Conservation (phyloP, 441 rosid species). For the Adansonia madagascariensis region DNA sequence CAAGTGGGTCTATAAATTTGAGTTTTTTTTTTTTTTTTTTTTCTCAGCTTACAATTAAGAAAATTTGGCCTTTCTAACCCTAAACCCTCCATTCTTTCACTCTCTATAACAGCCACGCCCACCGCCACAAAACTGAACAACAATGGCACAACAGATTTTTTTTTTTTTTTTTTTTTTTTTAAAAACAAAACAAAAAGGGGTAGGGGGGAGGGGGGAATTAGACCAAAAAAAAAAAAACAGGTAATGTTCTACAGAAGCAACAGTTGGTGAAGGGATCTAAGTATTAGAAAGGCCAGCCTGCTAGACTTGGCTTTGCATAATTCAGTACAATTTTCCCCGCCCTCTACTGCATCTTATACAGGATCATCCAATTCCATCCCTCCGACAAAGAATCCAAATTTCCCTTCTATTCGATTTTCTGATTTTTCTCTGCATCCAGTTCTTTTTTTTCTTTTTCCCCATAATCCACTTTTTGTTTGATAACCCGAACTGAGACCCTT, state of each 20-base stretch:
- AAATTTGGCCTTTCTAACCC: slow-evolving; percentile 35
- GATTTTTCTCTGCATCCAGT: slow-evolving; percentile 24
- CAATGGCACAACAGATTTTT: background rate
- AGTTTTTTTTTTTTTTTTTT: background rate
- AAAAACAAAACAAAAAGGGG: background rate
- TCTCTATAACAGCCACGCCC: slow-evolving; percentile 38
- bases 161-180: background rate
- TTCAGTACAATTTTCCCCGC: slow-evolving; percentile 28
- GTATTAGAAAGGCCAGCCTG: slow-evolving; percentile 29
- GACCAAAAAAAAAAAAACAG: background rate
- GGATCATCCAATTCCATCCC: slow-evolving; percentile 24
- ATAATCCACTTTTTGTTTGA: slow-evolving; percentile 10
- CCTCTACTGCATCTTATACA: slow-evolving; percentile 36
- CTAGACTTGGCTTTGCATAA: slow-evolving; percentile 16
- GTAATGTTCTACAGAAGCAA: slow-evolving; percentile 25
- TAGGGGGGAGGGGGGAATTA: background rate
- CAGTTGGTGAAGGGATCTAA: slow-evolving; percentile 2
- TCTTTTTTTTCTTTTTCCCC: background rate
- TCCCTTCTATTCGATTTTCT: slow-evolving; percentile 10
- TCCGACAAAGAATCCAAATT: slow-evolving; percentile 7
- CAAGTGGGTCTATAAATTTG: slow-evolving; percentile 35
- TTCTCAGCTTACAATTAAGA: slow-evolving; percentile 33
- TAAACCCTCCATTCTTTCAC: slow-evolving; percentile 24
- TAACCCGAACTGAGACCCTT: slow-evolving; percentile 15
- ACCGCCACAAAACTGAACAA: slow-evolving; percentile 25